Base-by-base conservation (phyloP, 257 asterid species). In the Forsythia suspensa region DNA sequence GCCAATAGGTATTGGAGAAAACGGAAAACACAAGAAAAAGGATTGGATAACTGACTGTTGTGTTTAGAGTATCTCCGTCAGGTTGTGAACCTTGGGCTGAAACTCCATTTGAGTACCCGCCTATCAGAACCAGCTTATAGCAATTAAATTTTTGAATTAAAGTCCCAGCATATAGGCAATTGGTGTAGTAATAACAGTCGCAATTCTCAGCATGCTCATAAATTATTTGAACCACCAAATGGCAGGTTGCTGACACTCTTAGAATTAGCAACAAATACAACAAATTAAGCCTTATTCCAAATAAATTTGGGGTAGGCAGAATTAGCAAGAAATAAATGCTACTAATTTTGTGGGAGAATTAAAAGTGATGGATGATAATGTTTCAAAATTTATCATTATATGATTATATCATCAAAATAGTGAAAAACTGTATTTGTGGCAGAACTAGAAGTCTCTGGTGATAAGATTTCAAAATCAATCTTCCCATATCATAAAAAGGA, bases 1-100 rank as follows among this genome's bases (percentile, higher is more conserved):
- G 80, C 80, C 72, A 51, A 81, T 61, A 61, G 7, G 38, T 61
- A 24, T 9, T 24, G 13, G n/a, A 8, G 37, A 20, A 13, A 61
- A 20, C 4, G 34, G 29, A 61, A 61, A 61, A 61, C 1, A 61
- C 4, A 55, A 16, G 36, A 4, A 24, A 21, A 24, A 8, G 18
- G 69, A 20, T 21, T 7, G 36, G 5, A 61, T 9, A 20, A 61
- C 69, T 61, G 69, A 61, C 69, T 8, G 69, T 61, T 20, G 69
- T 61, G 38, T 61, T 61, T 24, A 24, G 37, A 8, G 36, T 24
- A 61, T 61, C 69, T 61, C 69, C 69, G 8, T 61, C 69, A 61
- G 69, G 69, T 21, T 61, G 69, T 4, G 4, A 61, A 13, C 38
- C 69, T 61, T 61, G 69, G 69, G 69, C 15, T 24, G 69, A 61